Percentiles rank a stretch among this genome's conserved stretches.
These are phyloP conservation scores for Colletotrichum aenigma DNA, from an alignment of 2,329 filamentous ascomycete genomes.

Conservation along the genomic window DNA sequence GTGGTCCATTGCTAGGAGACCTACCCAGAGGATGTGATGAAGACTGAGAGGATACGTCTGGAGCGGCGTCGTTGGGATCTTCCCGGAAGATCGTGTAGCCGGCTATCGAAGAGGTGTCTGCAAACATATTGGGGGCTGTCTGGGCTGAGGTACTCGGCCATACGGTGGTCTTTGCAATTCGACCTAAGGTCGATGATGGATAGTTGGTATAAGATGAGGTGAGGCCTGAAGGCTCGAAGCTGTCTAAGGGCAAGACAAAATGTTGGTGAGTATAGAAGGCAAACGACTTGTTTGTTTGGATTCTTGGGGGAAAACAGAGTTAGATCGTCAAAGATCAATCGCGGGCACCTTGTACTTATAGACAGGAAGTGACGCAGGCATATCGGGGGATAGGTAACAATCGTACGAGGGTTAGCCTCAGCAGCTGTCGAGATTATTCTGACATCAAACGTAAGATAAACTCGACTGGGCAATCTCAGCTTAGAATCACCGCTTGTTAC, in stretches of 20 bases:
- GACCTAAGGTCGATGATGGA: background rate
- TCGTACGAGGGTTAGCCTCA: background rate
- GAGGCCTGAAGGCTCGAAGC: background rate
- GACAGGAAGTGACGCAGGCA: background rate
- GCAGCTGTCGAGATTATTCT: background rate
- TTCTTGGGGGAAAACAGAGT: background rate
- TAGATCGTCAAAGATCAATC: background rate
- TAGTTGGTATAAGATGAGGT: background rate
- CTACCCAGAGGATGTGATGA: constrained; percentile 42
- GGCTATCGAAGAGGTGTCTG: constrained; percentile 47
- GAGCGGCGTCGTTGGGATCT: constrained; percentile 41
- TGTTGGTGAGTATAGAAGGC: background rate
- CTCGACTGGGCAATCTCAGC: background rate
- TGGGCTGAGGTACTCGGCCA: background rate
- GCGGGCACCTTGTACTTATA: background rate
- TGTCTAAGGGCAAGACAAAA: background rate
- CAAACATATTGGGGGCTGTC: constrained; percentile 32
- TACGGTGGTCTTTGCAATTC: background rate
- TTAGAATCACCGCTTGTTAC: background rate
- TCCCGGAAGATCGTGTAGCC: constrained; percentile 51
- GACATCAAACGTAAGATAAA: background rate
- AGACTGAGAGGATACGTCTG: constrained; percentile 33
- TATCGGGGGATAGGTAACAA: background rate
- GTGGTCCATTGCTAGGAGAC: background rate
- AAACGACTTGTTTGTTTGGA: background rate